Percentiles rank a stretch among this genome's conserved stretches.
phyloP scores from a whole-genome alignment of 1,139 yeast genomes.

The Saccharomycopsis hybrid region DNA sequence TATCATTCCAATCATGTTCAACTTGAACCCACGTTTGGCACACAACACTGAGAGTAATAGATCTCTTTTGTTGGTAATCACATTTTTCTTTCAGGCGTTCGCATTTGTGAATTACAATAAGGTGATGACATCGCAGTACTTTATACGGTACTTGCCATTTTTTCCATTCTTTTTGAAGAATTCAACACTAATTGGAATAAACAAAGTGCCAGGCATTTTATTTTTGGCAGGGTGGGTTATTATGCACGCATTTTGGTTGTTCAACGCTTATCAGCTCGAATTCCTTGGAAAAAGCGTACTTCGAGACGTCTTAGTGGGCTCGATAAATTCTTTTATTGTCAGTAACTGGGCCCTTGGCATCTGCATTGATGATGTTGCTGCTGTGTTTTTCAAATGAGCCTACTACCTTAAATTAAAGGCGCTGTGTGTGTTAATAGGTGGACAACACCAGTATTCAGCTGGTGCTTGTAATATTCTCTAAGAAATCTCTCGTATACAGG shows the following conservation, averaged over 20 bases:
- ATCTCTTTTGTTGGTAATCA: conserved; percentile 36
- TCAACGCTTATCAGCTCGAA: conserved; percentile 72
- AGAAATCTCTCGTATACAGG: neutral
- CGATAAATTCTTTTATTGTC: conserved; percentile 59
- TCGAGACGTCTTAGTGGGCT: conserved; percentile 51
- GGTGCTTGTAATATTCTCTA: neutral
- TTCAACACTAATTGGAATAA: neutral
- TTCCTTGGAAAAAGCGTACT: conserved; percentile 61
- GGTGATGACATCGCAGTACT: conserved; percentile 21
- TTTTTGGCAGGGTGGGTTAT: conserved; percentile 50
- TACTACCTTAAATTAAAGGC: no score
- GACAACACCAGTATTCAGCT: neutral
- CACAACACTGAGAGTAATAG: conserved; percentile 49
- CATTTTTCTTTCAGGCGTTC: conserved; percentile 20
- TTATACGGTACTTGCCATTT: conserved; percentile 20
- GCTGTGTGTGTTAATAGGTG: no score
- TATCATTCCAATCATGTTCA: conserved; percentile 72
- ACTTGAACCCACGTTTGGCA: conserved; percentile 56
- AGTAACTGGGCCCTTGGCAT: conserved; percentile 60
- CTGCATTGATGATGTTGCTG: conserved; percentile 41
- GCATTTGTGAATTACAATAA: conserved; percentile 22
- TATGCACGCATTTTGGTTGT: conserved; percentile 75
- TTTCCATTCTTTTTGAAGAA: conserved; percentile 11
- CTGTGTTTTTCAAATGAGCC: neutral
- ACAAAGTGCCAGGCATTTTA: neutral